Evolutionary conservation across 1,284 basidiomycete genomes (phyloP), one percentile per base, ranked within the genome.

Genomic region (Apiotrichum siamense): DNA sequence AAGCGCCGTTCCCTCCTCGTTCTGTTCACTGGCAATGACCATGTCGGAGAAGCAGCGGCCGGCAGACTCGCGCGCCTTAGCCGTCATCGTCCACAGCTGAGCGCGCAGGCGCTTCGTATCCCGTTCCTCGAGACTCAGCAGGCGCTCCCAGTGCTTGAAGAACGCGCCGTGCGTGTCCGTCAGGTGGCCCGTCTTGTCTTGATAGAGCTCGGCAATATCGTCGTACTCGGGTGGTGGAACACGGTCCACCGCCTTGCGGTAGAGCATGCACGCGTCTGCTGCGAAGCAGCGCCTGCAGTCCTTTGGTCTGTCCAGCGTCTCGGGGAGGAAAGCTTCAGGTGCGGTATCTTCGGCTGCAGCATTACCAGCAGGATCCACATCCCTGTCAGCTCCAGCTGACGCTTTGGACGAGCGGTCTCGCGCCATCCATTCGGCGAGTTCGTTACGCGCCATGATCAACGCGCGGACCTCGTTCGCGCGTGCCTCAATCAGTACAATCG

Each of bases 21-120:
- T 62, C 49, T 62, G 59, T 49, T 72, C 69, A 24, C 62, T 57
- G 25, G 83, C 81, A 25, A 94, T 73, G 31, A 82, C 68, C 91
- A 97, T 92, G 50, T 80, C 76, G 43, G 80, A 78, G 62, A 94
- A 87, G 63, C 89, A 77, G 54, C 88, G 77, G 1, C 92, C 92
- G 42, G 79, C 80, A 48, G 76, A 78, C 68, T 93, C 88, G 40
- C 96, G 81, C 60, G 89, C 84, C 3, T 73, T 75, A 0, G 90
- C 88, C 7, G 81, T 80, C 80, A 96, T 83, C 0, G 88, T 94
- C 94, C 94, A 99, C 9, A 98, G 78, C 65, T 98, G 93, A 57
- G 87, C 87, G 59, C 85, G 83, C 72, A 89, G 88, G 15, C 86
- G 80, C 12, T 84, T 75, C 11, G 87, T 77, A 60, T 96, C 92